phyloP scores from a whole-genome alignment of 108 stramenopile species.

The Schizochytrium sp. region DNA sequence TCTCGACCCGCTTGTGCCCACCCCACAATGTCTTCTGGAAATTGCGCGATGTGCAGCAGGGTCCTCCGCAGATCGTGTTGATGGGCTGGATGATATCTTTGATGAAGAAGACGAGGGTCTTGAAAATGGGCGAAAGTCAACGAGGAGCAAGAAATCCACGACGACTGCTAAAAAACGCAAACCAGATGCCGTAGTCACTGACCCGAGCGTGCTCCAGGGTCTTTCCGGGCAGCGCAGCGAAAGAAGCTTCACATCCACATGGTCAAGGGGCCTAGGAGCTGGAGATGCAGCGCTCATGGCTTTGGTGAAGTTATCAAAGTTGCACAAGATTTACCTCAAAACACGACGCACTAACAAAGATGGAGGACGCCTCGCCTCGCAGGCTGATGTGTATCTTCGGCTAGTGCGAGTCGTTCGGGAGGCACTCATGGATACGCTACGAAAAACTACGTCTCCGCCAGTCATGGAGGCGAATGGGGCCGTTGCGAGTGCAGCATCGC shows the following conservation, averaged over 20 bases:
- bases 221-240: background rate
- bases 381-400: background rate
- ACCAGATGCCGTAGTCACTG: background rate
- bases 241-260: background rate
- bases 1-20: constrained; percentile 32
- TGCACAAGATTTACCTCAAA: background rate
- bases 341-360: background rate
- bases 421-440: constrained; percentile 4
- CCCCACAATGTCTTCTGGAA: constrained; percentile 18
- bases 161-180: background rate
- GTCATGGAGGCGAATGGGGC: background rate
- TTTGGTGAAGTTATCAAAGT: background rate
- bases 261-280: background rate
- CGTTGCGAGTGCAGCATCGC: background rate
- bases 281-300: constrained; percentile 17
- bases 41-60: background rate
- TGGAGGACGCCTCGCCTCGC: background rate
- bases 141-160: background rate
- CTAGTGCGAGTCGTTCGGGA: constrained; percentile 5
- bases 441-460: background rate
- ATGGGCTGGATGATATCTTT: background rate
- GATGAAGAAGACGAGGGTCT: background rate
- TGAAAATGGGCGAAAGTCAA: background rate
- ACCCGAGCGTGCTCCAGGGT: background rate
- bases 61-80: background rate